These are phyloP conservation scores for Ganoderma multipileum DNA, from an alignment of 1,284 basidiomycete species.

Conservation along the genomic window DNA sequence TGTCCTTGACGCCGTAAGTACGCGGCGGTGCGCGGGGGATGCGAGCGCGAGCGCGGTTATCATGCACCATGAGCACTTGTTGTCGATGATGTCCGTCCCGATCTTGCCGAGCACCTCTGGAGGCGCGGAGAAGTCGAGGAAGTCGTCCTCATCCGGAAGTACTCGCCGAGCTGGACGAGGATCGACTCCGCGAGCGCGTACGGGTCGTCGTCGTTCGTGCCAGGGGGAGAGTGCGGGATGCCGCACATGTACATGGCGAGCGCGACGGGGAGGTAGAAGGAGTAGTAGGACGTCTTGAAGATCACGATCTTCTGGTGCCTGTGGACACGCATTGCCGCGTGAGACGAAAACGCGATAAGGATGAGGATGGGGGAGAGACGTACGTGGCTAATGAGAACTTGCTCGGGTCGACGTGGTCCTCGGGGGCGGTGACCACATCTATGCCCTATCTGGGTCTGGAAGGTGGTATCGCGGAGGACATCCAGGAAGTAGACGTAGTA, in stretches of 20 bases:
- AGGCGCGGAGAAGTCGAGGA: conserved; percentile 91
- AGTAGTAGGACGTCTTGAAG: conserved; percentile 99
- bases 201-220: conserved; percentile 52
- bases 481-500: conserved; percentile 93
- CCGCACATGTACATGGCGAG: conserved; percentile 87
- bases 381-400: conserved; percentile 90
- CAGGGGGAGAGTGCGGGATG: conserved; percentile 55
- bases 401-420: conserved; percentile 85
- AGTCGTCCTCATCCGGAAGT: conserved; percentile 99
- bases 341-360: background rate
- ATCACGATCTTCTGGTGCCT: conserved; percentile 94
- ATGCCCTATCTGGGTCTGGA: conserved; percentile 97
- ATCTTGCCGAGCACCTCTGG: conserved; percentile 96
- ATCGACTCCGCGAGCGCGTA: conserved; percentile 87
- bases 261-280: conserved; percentile 98
- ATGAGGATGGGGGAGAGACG: conserved; percentile 36
- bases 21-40: conserved; percentile 58
- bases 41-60: conserved; percentile 83
- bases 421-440: conserved; percentile 94
- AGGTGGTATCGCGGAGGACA: conserved; percentile 91
- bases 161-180: conserved; percentile 93
- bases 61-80: conserved; percentile 98
- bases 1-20: conserved; percentile 87
- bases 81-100: conserved; percentile 98
- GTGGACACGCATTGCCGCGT: conserved; percentile 14